These are phyloP conservation scores for Lojkania enalia DNA, from an alignment of 2,329 filamentous ascomycete species.

Conservation along the genomic window DNA sequence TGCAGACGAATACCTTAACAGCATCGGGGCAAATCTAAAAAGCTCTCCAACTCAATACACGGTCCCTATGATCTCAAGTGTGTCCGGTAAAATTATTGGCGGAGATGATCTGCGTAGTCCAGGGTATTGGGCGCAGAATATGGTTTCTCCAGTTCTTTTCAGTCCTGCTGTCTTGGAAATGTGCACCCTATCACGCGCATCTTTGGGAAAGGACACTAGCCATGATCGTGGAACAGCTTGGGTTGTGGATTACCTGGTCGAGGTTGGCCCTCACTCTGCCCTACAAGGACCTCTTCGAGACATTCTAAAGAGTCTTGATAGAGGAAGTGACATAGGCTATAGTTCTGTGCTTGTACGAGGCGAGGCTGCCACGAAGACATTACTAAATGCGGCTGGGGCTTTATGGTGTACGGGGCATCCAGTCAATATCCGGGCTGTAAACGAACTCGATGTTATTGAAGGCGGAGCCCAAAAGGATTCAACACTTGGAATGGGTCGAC, in stretches of 20 bases:
- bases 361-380: not conserved
- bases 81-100: slow-evolving; percentile 1
- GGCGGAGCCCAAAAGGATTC: not conserved
- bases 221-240: not conserved
- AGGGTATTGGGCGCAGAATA: slow-evolving; percentile 15
- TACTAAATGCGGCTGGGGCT: not conserved
- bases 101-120: slow-evolving; percentile 2
- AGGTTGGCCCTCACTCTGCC: slow-evolving; percentile 13
- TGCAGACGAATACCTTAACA: slow-evolving; percentile 29
- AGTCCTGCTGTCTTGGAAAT: not conserved
- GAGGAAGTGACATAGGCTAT: not conserved
- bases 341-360: not conserved
- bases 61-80: slow-evolving; percentile 9
- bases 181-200: not conserved
- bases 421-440: not conserved
- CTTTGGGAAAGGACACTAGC: not conserved
- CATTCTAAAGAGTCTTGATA: not conserved
- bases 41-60: not conserved
- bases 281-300: slow-evolving; percentile 10
- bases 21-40: not conserved
- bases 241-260: slow-evolving; percentile 2
- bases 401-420: slow-evolving; percentile 1
- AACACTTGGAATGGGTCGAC: not conserved
- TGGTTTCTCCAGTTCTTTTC: slow-evolving; percentile 14
- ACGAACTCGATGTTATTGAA: not conserved